Evolutionary conservation across 1,284 basidiomycete species (phyloP).

Genomic region (Rhodotorula sp.): DNA sequence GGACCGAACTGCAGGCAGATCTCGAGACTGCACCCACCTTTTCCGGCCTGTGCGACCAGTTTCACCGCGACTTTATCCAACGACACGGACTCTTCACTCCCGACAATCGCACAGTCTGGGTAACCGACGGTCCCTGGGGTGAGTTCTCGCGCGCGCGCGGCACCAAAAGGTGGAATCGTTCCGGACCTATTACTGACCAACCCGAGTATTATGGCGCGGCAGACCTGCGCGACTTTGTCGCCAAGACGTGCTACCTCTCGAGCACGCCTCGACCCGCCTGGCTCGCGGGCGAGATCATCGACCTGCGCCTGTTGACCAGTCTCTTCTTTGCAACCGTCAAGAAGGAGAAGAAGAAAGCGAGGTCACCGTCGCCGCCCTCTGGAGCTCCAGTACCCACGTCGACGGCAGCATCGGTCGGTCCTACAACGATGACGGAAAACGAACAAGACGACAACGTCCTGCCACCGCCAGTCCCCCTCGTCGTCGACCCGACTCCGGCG

Average conservation of each 20-base stretch:
- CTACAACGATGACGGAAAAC: background rate
- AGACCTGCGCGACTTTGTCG: constrained; percentile 73
- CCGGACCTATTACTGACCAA: background rate
- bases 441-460: background rate
- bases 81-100: constrained; percentile 52
- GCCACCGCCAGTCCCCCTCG: background rate
- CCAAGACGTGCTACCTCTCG: constrained; percentile 79
- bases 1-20: constrained; percentile 60
- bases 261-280: constrained; percentile 55
- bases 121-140: constrained; percentile 56
- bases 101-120: constrained; percentile 52
- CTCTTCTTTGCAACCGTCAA: constrained; percentile 31
- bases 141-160: constrained; percentile 31
- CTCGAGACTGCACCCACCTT: constrained; percentile 78
- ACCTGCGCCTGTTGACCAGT: constrained; percentile 35
- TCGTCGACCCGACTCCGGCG: background rate
- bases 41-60: constrained; percentile 62
- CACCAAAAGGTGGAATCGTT: background rate
- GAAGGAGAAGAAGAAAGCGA: constrained; percentile 44
- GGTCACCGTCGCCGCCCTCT: background rate
- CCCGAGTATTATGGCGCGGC: background rate
- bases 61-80: constrained; percentile 65
- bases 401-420: too few species aligned
- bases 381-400: background rate
- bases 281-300: constrained; percentile 50